These are phyloP conservation scores for Blastosporella zonata DNA, from an alignment of 1,284 basidiomycete species.

Conservation along the genomic window DNA sequence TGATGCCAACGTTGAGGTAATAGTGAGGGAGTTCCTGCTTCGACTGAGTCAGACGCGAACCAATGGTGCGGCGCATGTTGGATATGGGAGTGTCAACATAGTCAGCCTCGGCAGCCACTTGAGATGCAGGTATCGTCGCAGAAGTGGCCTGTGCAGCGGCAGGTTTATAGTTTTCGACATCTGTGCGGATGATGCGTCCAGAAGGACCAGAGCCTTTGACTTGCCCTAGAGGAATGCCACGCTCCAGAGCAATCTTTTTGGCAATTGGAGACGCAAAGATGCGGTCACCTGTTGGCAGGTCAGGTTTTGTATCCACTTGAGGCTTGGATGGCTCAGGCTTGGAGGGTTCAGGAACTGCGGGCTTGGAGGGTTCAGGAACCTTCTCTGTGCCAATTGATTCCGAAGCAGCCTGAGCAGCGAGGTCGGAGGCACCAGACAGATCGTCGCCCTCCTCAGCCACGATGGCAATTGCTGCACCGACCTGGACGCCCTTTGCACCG, in stretches of 20 bases:
- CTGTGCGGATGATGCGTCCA: conserved; percentile 91
- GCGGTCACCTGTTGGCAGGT: conserved; percentile 67
- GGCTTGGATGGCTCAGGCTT: conserved; percentile 39
- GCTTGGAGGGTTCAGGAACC: conserved; percentile 22
- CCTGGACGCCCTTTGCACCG: conserved; percentile 83
- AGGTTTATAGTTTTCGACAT: conserved; percentile 87
- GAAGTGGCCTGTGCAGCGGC: conserved; percentile 43
- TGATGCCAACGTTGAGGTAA: conserved; percentile 93
- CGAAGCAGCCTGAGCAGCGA: conserved; percentile 65
- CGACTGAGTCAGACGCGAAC: conserved; percentile 85
- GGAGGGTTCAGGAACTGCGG: conserved; percentile 21
- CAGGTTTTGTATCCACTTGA: conserved; percentile 41
- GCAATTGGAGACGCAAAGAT: conserved; percentile 96
- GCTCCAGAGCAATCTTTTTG: conserved; percentile 95
- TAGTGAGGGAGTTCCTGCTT: conserved; percentile 97
- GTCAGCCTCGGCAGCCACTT: conserved; percentile 50
- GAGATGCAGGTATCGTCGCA: conserved; percentile 35
- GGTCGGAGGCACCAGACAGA: conserved; percentile 73
- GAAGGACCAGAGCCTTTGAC: conserved; percentile 94
- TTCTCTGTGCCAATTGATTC: conserved; percentile 38
- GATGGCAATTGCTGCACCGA: conserved; percentile 88
- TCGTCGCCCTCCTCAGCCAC: conserved; percentile 94
- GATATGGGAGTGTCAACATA: conserved; percentile 92
- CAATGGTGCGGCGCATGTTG: conserved; percentile 96
- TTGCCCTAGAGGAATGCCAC: conserved; percentile 87